Percentiles rank a stretch among this genome's conserved stretches.
phyloP scores from a whole-genome alignment of 345 rosid species.

The Hirschfeldia incana region DNA sequence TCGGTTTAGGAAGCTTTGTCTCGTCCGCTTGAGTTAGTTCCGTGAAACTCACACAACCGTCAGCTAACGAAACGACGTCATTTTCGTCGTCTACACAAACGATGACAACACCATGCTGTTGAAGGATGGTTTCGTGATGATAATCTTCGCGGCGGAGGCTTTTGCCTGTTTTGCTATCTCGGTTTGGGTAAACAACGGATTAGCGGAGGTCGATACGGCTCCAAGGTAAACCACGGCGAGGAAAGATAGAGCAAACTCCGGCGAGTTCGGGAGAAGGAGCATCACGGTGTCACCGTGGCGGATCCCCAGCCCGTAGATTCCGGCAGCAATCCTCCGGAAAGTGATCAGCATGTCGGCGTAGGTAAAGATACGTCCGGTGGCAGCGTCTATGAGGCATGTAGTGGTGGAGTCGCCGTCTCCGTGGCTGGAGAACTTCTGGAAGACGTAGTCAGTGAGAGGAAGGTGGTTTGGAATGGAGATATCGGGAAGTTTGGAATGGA shows the following conservation, averaged over 20 bases:
- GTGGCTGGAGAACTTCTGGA: constrained; percentile 70
- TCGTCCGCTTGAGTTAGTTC: constrained; percentile 53
- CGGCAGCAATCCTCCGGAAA: constrained; percentile 60
- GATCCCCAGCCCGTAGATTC: constrained; percentile 59
- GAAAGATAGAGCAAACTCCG: constrained; percentile 70
- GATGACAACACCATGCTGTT: constrained; percentile 34
- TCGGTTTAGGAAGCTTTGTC: constrained; percentile 40
- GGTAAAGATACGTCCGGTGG: constrained; percentile 56
- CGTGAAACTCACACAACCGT: constrained; percentile 56
- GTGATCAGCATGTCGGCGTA: constrained; percentile 63
- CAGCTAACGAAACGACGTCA: constrained; percentile 18
- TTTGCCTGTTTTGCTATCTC: constrained; percentile 70
- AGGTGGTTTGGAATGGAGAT: constrained; percentile 74
- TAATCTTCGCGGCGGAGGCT: constrained; percentile 30
- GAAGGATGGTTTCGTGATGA: constrained; percentile 52
- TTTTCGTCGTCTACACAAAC: constrained; percentile 26
- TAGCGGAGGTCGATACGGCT: constrained; percentile 68
- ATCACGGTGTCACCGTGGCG: constrained; percentile 63
- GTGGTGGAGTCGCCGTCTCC: constrained; percentile 3
- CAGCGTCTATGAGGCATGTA: constrained; percentile 65
- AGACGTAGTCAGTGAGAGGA: constrained; percentile 63
- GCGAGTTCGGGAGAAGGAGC: constrained; percentile 73
- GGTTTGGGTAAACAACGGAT: constrained; percentile 68
- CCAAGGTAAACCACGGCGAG: constrained; percentile 71
- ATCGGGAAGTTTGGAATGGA: constrained; percentile 85